A percentile compares a stretch with the other conserved stretches of the same genome.
phyloP scores from a whole-genome alignment of 495 filamentous ascomycete species.

The Penicillium pancosmium region DNA sequence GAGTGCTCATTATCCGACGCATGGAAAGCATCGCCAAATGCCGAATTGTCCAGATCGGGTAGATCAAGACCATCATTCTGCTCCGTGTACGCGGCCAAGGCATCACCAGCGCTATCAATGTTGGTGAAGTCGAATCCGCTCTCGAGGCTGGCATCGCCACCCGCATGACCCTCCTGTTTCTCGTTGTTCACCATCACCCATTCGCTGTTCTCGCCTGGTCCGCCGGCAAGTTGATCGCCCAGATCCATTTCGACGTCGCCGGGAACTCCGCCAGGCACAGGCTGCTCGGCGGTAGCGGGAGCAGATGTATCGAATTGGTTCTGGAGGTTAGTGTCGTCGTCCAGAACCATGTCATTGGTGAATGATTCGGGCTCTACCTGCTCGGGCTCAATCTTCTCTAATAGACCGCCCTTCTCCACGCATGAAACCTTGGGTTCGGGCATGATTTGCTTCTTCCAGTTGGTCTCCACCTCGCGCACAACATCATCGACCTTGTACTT shows the following conservation, averaged over 20 bases:
- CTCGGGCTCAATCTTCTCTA: slow-evolving; percentile 59
- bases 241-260: slow-evolving; percentile 50
- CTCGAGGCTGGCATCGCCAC: slow-evolving; percentile 40
- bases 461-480: slow-evolving; percentile 57
- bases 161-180: slow-evolving; percentile 32
- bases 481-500: slow-evolving; percentile 63
- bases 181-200: slow-evolving; percentile 64
- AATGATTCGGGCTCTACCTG: slow-evolving; percentile 34
- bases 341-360: slow-evolving; percentile 68
- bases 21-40: slow-evolving; percentile 66
- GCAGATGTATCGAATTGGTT: slow-evolving; percentile 65
- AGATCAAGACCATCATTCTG: slow-evolving; percentile 54
- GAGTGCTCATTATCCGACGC: slow-evolving; percentile 56
- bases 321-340: slow-evolving; percentile 58
- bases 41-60: slow-evolving; percentile 58
- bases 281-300: slow-evolving; percentile 39
- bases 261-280: slow-evolving; percentile 16
- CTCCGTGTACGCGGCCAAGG: slow-evolving; percentile 60
- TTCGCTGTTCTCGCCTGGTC: slow-evolving; percentile 49
- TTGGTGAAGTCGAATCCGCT: slow-evolving; percentile 58
- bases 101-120: slow-evolving; percentile 64
- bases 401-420: slow-evolving; percentile 70
- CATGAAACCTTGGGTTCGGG: slow-evolving; percentile 65
- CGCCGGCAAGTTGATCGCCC: slow-evolving; percentile 33
- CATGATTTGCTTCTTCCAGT: slow-evolving; percentile 57